Evolutionary conservation across 495 filamentous ascomycete species (phyloP), one percentile per base, ranked within the genome.

Genomic region (Schizothecium vesticola): DNA sequence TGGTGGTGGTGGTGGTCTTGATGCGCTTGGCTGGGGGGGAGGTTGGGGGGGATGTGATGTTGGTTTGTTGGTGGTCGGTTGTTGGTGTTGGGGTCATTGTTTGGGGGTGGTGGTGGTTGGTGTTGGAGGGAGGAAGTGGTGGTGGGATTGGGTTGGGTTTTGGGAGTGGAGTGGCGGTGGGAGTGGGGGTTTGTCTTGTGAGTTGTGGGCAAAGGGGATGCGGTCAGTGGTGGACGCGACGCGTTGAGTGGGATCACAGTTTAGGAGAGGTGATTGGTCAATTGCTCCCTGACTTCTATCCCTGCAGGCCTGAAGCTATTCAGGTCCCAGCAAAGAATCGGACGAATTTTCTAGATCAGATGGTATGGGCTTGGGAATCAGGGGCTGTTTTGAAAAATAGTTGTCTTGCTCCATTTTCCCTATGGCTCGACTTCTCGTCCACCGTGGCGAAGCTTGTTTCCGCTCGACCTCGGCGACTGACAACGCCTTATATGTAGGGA

Each of bases 11-110:
- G 24, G 69, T 62, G 59, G 79, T 83, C 70, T 84, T 84, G 77
- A 81, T 70, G 76, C 82, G 77, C 70, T 84, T 84, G 7, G 82
- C 76, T 7, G 81, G 81, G 10, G 81, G 82, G 10, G 81, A 84
- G 57, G 75, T 80, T 0, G 80, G 78, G 64, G 79, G 76, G 33
- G 81, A 77, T 57, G 76, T 76, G 70, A 76, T 67, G 78, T 82
- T 74, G 74, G 77, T 74, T 76, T 24, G 11, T 2, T 81, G 71
- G 74, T 81, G 71, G 74, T 79, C 78, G 76, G 82, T 79, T 74
- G 86, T 88, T 43, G 33, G 12, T 74, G 86, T 88, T 43, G 33
- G 12, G 33, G 33, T 12, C 87, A 89, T 89, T 79, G 73, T 85
- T 72, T 66, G 43, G 28, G 26, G 29, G 57, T 51, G 63, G 65